phyloP scores from a whole-genome alignment of 208 protist species.

The Wallacemonas rigidus region DNA sequence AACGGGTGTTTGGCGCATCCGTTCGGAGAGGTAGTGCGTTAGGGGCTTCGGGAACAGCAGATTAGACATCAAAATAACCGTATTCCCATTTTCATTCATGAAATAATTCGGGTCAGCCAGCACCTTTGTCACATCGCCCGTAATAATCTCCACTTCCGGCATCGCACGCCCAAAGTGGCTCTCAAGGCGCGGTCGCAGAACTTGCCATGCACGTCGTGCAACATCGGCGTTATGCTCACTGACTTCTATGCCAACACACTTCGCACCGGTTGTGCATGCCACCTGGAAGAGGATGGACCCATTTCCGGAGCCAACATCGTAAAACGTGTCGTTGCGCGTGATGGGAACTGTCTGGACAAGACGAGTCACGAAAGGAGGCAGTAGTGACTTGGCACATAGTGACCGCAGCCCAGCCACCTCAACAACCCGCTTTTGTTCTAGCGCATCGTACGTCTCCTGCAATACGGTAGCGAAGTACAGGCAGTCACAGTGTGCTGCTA shows the following conservation, averaged over 20 bases:
- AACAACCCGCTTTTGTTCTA: constrained; percentile 62
- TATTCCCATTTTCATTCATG: constrained; percentile 39
- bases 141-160: constrained; percentile 70
- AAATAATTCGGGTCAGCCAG: constrained; percentile 44
- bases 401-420: constrained; percentile 66
- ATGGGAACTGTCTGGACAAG: constrained; percentile 57
- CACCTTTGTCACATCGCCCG: constrained; percentile 59
- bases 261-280: constrained; percentile 59
- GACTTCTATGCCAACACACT: constrained; percentile 64
- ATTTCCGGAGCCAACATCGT: constrained; percentile 72
- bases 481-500: constrained; percentile 48
- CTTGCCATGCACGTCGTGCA: constrained; percentile 42
- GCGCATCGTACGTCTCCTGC: constrained; percentile 38
- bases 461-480: constrained; percentile 50
- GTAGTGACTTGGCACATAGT: constrained; percentile 70
- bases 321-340: constrained; percentile 53
- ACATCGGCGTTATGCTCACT: constrained; percentile 62
- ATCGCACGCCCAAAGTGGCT: constrained; percentile 27
- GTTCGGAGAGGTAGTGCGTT: constrained; percentile 67
- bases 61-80: constrained; percentile 73
- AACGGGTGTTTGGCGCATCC: constrained; percentile 34
- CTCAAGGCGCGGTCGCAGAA: constrained; percentile 28
- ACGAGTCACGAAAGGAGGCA: constrained; percentile 65
- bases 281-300: constrained; percentile 79
- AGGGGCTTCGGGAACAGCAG: constrained; percentile 63